Conservation (phyloP, 1,139 yeast species). For the Candida neerlandica region DNA sequence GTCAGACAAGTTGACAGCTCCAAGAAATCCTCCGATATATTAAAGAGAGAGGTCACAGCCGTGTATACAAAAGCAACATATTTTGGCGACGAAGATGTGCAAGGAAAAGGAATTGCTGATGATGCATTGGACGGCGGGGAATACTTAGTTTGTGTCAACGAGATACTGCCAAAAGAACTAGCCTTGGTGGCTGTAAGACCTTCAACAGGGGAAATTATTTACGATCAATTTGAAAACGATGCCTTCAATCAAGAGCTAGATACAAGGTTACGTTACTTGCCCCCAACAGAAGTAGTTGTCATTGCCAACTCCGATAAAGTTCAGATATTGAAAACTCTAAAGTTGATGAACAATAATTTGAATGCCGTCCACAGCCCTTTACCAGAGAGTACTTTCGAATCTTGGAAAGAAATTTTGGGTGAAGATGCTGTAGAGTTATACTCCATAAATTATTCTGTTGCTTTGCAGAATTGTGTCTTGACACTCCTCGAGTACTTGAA, state of each 20-base stretch:
- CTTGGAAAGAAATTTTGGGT: constrained; percentile 2
- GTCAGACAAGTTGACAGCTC: constrained; percentile 54
- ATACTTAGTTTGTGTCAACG: constrained; percentile 35
- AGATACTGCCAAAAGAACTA: constrained; percentile 19
- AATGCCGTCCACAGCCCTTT: constrained; percentile 15
- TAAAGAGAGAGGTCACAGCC: constrained; percentile 68
- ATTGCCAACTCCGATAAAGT: constrained; percentile 32
- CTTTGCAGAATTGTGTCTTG: constrained; percentile 46
- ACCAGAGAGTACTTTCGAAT: background rate
- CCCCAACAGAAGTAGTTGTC: constrained; percentile 72
- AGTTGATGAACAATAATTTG: constrained; percentile 19
- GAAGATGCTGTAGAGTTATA: constrained; percentile 26
- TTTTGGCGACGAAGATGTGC: constrained; percentile 57
- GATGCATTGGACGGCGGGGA: constrained; percentile 25
- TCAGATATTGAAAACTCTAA: constrained; percentile 28
- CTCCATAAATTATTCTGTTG: constrained; percentile 22
- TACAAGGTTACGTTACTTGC: constrained; percentile 70
- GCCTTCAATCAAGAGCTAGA: constrained; percentile 61
- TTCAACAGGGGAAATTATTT: constrained; percentile 73
- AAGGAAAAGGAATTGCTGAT: constrained; percentile 14
- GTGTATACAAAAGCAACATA: constrained; percentile 87
- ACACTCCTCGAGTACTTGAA: constrained; percentile 55
- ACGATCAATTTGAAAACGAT: constrained; percentile 67
- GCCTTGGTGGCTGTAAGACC: constrained; percentile 73
- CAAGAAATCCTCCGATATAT: constrained; percentile 48